Evolutionary conservation across 2,329 filamentous ascomycete genomes (phyloP), one percentile per base, ranked within the genome.

Genomic region (Stemphylium vesicarium): DNA sequence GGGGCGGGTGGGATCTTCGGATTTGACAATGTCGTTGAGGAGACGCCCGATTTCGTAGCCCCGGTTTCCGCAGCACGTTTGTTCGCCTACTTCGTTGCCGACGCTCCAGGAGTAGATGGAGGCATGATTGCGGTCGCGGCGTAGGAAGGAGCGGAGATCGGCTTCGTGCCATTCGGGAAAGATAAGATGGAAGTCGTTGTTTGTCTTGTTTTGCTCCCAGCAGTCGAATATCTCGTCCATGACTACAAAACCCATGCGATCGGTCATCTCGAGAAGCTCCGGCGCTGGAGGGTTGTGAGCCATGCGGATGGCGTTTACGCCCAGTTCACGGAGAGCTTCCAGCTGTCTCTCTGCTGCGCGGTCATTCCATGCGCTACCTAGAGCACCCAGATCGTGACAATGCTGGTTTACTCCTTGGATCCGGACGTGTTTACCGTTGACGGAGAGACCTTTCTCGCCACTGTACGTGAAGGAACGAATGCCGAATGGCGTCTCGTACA

Each of bases 251-350:
- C 82, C 82, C 65, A 81, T 68, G 3, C 70, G 64, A 60, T 85
- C 82, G 2, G 81, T 76, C 6, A 84, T 61, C 9, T 82, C 78
- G 1, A 85, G 74, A 0, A 83, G 66, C 56, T 83, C 82, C 0
- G 80, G 74, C 0, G 81, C 81, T 0, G 82, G 82, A 0, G 81
- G 81, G 65, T 84, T 84, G 64, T 85, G 82, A 0, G 81, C 82
- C 65, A 81, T 68, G 3, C 70, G 64, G 3, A 84, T 70, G 0
- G 80, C 78, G 54, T 84, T 84, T 57, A 62, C 65, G 9, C 82
- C 82, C 72, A 84, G 75, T 8, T 82, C 80, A 15, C 73, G 75
- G 1, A 84, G 70, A n/a, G 80, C 76, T 56, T 82, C 70, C 3
- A 84, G 72, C 63, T 84, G 80, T 1, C 82, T 75, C 63, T 81